A percentile compares a stretch with the other conserved stretches of the same genome.
Conservation (phyloP, 225 moss, liverwort and hornwort species). For the Lunularia cruciata region DNA sequence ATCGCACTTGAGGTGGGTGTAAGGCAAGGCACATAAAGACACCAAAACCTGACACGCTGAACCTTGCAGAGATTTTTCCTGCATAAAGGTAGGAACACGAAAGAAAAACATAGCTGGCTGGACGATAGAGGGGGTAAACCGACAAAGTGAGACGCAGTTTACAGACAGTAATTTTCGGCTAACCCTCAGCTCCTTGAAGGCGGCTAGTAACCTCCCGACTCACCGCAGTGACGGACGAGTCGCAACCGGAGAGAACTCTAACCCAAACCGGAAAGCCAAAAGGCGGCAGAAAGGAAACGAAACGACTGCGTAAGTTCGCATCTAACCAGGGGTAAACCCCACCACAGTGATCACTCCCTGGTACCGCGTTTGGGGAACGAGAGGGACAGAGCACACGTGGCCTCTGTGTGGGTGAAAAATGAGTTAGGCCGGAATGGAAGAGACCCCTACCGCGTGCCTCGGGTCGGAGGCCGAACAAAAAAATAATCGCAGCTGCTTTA, state of each 20-base stretch:
- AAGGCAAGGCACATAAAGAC: no score
- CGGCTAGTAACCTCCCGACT: background rate
- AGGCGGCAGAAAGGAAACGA: background rate
- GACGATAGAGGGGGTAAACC: no score
- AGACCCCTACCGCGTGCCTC: constrained; percentile 5
- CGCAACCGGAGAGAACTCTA: background rate
- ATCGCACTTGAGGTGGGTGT: no score
- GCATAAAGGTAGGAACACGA: no score
- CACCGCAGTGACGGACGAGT: background rate
- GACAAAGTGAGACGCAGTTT: no score
- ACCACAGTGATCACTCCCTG: background rate
- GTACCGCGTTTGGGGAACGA: background rate
- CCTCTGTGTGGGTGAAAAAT: no score
- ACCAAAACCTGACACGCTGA: no score
- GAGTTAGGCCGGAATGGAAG: background rate
- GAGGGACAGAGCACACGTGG: background rate
- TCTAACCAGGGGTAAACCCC: no score
- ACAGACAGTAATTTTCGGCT: background rate
- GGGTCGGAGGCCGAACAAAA: background rate
- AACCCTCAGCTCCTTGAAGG: background rate
- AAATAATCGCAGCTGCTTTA: no score
- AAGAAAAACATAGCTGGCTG: no score
- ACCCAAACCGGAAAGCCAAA: background rate
- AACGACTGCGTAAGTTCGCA: background rate
- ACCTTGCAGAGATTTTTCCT: no score